phyloP scores from a whole-genome alignment of 306 rosid species.

The Fragaria vesca region DNA sequence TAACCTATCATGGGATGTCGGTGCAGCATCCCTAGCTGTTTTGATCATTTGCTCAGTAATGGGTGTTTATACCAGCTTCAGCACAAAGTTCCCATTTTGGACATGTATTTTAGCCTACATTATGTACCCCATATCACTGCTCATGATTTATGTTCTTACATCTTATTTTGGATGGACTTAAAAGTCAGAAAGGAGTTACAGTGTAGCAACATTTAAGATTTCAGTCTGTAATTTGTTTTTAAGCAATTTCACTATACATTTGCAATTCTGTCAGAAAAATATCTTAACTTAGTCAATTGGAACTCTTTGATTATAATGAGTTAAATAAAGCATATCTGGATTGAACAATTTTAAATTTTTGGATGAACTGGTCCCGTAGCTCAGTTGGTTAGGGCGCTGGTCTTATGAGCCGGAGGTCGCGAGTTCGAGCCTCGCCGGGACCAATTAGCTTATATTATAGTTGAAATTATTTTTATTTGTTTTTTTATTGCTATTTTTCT shows the following conservation, averaged over 20 bases:
- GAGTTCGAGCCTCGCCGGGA: slow-evolving; percentile 9
- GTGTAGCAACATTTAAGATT: no score
- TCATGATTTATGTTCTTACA: slow-evolving; percentile 30
- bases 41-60: slow-evolving; percentile 28
- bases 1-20: slow-evolving; percentile 34
- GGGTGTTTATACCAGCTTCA: slow-evolving; percentile 25
- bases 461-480: no score
- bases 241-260: no score
- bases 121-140: slow-evolving; percentile 34
- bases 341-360: no score
- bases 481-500: no score
- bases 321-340: no score
- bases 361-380: no score
- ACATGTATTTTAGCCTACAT: slow-evolving; percentile 27
- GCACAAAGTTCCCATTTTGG: slow-evolving; percentile 37
- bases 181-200: not conserved
- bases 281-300: no score
- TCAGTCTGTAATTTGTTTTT: no score
- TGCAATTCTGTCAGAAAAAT: no score
- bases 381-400: no score
- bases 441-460: not conserved
- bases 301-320: no score
- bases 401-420: slow-evolving; percentile 7
- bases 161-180: slow-evolving; percentile 32
- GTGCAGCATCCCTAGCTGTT: slow-evolving; percentile 31